These are phyloP conservation scores for Cucurbita pepo DNA, from an alignment of 306 rosid genomes.

Conservation along the genomic window DNA sequence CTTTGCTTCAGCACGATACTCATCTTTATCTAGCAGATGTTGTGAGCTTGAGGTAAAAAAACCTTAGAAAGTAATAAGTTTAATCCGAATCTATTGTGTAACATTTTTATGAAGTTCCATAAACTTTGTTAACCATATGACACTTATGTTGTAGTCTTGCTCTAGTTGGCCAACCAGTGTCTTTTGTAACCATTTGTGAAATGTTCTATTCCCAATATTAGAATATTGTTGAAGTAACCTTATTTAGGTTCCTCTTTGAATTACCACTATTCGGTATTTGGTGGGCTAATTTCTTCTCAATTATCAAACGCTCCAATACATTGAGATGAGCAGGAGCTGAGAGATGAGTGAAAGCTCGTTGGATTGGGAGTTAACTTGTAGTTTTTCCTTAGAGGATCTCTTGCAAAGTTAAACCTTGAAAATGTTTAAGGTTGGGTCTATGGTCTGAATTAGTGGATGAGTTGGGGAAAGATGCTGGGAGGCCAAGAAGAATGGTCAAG, in stretches of 20 bases:
- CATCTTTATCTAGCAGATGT: conserved; percentile 87
- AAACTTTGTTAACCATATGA: background rate
- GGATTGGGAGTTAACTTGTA: background rate
- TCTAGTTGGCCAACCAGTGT: background rate
- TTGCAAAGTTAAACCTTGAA: background rate
- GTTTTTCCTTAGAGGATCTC: background rate
- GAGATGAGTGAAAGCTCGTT: background rate
- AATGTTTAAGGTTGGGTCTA: background rate
- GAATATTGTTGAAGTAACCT: background rate
- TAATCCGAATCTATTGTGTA: background rate
- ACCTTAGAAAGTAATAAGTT: background rate
- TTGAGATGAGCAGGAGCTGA: background rate
- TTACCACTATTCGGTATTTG: background rate
- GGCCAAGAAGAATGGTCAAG: background rate
- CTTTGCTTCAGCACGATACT: conserved; percentile 82
- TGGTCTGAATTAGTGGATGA: background rate
- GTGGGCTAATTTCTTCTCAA: background rate
- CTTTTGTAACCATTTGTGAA: background rate
- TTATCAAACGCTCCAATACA: background rate
- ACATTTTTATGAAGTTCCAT: background rate
- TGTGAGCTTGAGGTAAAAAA: conserved; percentile 57
- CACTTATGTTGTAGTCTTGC: background rate
- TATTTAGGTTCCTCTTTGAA: background rate
- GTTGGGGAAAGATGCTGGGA: background rate
- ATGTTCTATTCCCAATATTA: background rate